Evolutionary conservation across 73 alveolate genomes (phyloP).

Genomic region (Stentor roeselii): DNA sequence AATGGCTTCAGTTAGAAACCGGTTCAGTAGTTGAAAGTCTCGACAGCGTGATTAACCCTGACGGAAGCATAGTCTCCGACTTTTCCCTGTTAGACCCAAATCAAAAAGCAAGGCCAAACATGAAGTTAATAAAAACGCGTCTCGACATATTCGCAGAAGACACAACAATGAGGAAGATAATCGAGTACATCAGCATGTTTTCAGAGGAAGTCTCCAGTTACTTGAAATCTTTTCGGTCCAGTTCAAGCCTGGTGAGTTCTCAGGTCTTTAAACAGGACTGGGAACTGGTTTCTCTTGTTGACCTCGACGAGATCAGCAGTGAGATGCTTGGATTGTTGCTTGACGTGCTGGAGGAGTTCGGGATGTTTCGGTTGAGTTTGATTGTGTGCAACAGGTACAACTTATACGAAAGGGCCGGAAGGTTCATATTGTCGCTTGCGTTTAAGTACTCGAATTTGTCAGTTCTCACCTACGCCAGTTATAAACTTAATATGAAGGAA

Average conservation of each 20-base stretch:
- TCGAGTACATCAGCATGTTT: slow-evolving; percentile 74
- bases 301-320: slow-evolving; percentile 69
- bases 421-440: slow-evolving; percentile 66
- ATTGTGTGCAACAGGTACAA: slow-evolving; percentile 87
- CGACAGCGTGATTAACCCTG: background rate
- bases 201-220: slow-evolving; percentile 67
- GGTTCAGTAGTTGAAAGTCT: slow-evolving; percentile 29
- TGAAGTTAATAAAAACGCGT: slow-evolving; percentile 43
- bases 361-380: slow-evolving; percentile 70
- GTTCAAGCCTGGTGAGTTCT: slow-evolving; percentile 45
- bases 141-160: slow-evolving; percentile 83
- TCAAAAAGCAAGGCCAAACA: background rate
- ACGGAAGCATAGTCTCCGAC: slow-evolving; percentile 9
- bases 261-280: slow-evolving; percentile 26
- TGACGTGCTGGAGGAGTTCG: slow-evolving; percentile 79
- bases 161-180: slow-evolving; percentile 68
- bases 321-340: slow-evolving; percentile 67
- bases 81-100: background rate
- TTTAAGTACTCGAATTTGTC: slow-evolving; percentile 71
- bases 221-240: slow-evolving; percentile 58
- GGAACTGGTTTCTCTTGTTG: slow-evolving; percentile 55
- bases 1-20: slow-evolving; percentile 39
- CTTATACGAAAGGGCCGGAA: slow-evolving; percentile 67
- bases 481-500: background rate
- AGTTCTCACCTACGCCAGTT: slow-evolving; percentile 21